Percentiles rank a stretch among this genome's conserved stretches.
These are phyloP conservation scores for Geotrichum bryndzae DNA, from an alignment of 1,139 yeast genomes.

Conservation along the genomic window DNA sequence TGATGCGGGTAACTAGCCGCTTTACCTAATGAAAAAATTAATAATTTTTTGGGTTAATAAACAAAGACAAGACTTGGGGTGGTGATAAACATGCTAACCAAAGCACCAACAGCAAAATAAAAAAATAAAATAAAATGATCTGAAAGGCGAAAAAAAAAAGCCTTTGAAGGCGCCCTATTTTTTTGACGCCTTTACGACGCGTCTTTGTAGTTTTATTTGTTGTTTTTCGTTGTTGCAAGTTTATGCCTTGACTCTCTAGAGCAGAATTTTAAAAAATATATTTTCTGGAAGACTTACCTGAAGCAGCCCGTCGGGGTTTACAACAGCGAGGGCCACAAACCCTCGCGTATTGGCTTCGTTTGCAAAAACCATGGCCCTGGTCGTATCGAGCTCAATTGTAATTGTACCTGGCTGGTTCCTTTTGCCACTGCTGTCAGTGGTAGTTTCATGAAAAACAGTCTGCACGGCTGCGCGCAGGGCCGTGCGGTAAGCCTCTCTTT, in stretches of 20 bases:
- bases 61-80: neutral
- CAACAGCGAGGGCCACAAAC: neutral
- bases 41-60: neutral
- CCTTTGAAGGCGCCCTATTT: neutral
- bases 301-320: neutral
- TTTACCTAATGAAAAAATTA: neutral
- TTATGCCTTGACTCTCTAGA: no score
- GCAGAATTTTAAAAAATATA: no score
- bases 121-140: neutral
- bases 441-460: constrained; percentile 16
- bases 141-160: neutral
- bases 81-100: neutral
- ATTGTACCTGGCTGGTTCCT: neutral
- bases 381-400: neutral
- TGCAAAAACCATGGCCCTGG: neutral
- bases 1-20: constrained; percentile 13
- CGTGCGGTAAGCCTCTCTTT: constrained; percentile 14
- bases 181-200: neutral
- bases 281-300: neutral
- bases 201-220: no score
- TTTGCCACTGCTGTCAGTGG: neutral
- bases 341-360: constrained; percentile 18
- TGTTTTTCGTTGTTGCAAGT: no score
- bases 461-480: neutral
- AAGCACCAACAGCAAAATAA: neutral